Conservation (phyloP, 2,329 filamentous ascomycete species). For the Didymella segeticola region DNA sequence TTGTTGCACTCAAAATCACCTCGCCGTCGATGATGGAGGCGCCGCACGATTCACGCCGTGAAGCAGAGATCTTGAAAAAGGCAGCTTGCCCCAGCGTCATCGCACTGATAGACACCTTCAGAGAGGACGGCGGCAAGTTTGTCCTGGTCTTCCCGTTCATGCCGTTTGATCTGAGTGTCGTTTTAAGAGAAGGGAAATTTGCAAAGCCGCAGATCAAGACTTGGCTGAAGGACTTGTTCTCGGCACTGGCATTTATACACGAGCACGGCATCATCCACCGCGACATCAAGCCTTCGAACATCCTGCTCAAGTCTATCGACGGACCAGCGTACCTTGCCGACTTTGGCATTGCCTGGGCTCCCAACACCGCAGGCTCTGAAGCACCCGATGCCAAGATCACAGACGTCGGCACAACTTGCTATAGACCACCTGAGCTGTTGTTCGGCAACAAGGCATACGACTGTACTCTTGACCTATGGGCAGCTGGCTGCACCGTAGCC, state of each 20-base stretch:
- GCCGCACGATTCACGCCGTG: slow-evolving; percentile 82
- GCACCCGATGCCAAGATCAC: slow-evolving; percentile 74
- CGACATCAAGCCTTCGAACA: slow-evolving; percentile 91
- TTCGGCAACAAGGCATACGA: slow-evolving; percentile 82
- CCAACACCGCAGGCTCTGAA: slow-evolving; percentile 66
- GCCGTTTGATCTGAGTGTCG: slow-evolving; percentile 71
- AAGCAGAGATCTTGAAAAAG: slow-evolving; percentile 74
- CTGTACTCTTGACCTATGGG: slow-evolving; percentile 84
- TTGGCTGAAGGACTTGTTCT: slow-evolving; percentile 72
- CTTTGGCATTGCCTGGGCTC: slow-evolving; percentile 90
- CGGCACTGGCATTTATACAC: slow-evolving; percentile 76
- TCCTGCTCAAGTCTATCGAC: slow-evolving; percentile 71
- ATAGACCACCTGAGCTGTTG: slow-evolving; percentile 86
- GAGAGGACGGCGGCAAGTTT: slow-evolving; percentile 71
- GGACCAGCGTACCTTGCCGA: slow-evolving; percentile 84
- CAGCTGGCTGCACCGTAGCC: slow-evolving; percentile 80
- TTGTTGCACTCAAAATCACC: slow-evolving; percentile 85
- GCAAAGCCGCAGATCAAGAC: slow-evolving; percentile 49
- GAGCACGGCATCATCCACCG: slow-evolving; percentile 81
- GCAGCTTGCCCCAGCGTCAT: slow-evolving; percentile 68
- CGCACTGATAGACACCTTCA: slow-evolving; percentile 74
- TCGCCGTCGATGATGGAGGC: slow-evolving; percentile 73
- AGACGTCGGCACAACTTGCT: slow-evolving; percentile 91
- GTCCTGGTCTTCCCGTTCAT: slow-evolving; percentile 87
- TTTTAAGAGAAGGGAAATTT: slow-evolving; percentile 63